Conservation (phyloP, 768 basidiomycete genomes). For the Hypsizygus marmoreus region DNA sequence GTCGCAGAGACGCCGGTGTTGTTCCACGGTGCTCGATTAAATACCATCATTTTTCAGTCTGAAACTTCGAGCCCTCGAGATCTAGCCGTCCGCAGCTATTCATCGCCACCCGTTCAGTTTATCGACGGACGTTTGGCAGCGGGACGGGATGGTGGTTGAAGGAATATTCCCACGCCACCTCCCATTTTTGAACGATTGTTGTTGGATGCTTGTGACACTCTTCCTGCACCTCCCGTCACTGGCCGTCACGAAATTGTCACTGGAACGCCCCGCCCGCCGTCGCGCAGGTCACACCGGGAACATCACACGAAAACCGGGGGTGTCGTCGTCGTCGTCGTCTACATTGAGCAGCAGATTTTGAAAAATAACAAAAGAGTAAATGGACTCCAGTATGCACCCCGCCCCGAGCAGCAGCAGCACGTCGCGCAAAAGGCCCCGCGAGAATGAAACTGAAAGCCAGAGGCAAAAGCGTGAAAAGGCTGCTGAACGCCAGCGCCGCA, state of each 20-base stretch:
- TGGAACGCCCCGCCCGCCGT: conserved; percentile 35
- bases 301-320: conserved; percentile 23
- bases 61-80: no score
- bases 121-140: no score
- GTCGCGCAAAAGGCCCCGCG: conserved; percentile 58
- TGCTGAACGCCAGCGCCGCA: conserved; percentile 80
- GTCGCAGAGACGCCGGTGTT: no score
- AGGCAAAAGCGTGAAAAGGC: conserved; percentile 83
- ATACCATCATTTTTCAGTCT: no score
- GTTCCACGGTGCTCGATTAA: no score
- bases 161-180: conserved; percentile 17
- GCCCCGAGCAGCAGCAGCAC: conserved; percentile 24
- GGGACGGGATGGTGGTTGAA: no score
- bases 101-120: no score
- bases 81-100: no score
- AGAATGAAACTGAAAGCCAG: conserved; percentile 75
- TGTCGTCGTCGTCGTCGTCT: background rate
- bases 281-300: conserved; percentile 47
- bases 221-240: conserved; percentile 45
- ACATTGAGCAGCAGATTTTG: background rate
- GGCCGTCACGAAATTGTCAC: conserved; percentile 52
- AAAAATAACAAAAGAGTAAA: conserved; percentile 7
- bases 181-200: conserved; percentile 6
- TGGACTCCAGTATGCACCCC: conserved; percentile 25
- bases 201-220: conserved; percentile 33